Base-by-base conservation (phyloP, 2,329 filamentous ascomycete species). In the Scopulariopsis brevicaulis region DNA sequence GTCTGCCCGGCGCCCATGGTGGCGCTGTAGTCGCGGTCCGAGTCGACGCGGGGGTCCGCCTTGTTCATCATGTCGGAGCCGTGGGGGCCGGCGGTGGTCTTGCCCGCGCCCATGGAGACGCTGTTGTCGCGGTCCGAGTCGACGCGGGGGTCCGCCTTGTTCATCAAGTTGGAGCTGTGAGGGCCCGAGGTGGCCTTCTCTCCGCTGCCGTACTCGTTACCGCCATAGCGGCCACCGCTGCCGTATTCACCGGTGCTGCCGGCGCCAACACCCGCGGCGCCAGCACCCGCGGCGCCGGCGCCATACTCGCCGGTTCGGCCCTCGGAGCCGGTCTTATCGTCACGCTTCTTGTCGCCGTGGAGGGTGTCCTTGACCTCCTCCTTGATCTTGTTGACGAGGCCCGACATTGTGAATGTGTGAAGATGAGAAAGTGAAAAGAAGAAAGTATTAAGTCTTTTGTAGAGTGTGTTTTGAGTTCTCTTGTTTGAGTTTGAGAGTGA, bases 61-160 rank as follows among this genome's bases (percentile, higher is more conserved):
- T 82, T 82, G 74, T 84, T 83, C 63, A 76, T 3, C 43, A 76
- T 59, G 64, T 82, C 76, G 37, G 68, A 73, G 69, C 76, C 77
- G 71, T 84, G 81, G 7, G 69, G 67, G n/a, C 68, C 66, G 32
- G 69, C 70, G 8, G 67, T 62, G 58, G 40, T n/a, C 6, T 15
- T 18, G 11, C 12, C 40, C 8, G 15, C 40, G 40, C 40, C 81
- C 6, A 78, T 22, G 0, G 81, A 83, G 70, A 75, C 76, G 66
- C 72, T 76, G 53, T 77, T 76, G 65, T 83, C 79, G 2, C 77
- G 73, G 62, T 83, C 72, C 12, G 75, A 77, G 67, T 83, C 81
- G 53, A 84, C 77, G 25, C 76, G 71, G 2, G 80, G 79, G 58
- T 83, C 80, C 2, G 72, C 43, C 71, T 82, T 82, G 74, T 84